Conservation (phyloP, 371 early-diverging fungal species). For the Cokeromyces recurvatus region DNA sequence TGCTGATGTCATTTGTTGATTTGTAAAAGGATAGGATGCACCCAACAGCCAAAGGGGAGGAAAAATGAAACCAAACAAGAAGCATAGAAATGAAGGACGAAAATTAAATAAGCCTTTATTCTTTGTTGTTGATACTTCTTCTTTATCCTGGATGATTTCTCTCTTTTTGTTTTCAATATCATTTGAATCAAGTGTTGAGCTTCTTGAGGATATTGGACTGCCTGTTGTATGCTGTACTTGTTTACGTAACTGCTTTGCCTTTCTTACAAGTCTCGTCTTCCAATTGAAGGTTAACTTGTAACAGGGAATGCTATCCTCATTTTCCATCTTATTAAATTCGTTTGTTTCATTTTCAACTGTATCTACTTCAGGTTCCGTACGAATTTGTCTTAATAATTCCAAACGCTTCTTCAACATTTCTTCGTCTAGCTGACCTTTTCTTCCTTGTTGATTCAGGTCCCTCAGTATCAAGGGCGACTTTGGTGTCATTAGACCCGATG, state of each 20-base stretch:
- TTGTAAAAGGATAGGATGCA: slow-evolving; percentile 8
- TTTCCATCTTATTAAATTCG: too few species aligned
- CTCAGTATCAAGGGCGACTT: too few species aligned
- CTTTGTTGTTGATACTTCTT: background rate
- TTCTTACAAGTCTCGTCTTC: slow-evolving; percentile 6
- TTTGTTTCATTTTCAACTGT: too few species aligned
- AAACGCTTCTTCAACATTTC: slow-evolving; percentile 8
- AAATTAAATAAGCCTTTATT: background rate
- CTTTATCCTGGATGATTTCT: background rate
- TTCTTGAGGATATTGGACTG: too few species aligned
- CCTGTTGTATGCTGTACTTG: too few species aligned
- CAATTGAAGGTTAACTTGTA: slow-evolving; percentile 1
- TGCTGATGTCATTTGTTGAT: slow-evolving; percentile 7
- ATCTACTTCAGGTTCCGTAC: too few species aligned
- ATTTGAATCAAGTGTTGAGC: background rate
- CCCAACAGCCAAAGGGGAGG: slow-evolving; percentile 23
- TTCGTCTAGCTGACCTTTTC: too few species aligned
- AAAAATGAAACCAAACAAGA: slow-evolving; percentile 20
- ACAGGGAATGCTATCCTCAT: background rate
- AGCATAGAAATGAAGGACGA: slow-evolving; percentile 14
- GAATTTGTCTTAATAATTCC: slow-evolving; percentile 16
- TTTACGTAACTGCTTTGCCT: slow-evolving; percentile 8
- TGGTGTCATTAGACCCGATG: too few species aligned
- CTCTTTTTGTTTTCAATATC: too few species aligned
- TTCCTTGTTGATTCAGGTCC: too few species aligned